Base-by-base conservation (phyloP, 1,284 basidiomycete genomes). In the Leccinum griseonigrum region DNA sequence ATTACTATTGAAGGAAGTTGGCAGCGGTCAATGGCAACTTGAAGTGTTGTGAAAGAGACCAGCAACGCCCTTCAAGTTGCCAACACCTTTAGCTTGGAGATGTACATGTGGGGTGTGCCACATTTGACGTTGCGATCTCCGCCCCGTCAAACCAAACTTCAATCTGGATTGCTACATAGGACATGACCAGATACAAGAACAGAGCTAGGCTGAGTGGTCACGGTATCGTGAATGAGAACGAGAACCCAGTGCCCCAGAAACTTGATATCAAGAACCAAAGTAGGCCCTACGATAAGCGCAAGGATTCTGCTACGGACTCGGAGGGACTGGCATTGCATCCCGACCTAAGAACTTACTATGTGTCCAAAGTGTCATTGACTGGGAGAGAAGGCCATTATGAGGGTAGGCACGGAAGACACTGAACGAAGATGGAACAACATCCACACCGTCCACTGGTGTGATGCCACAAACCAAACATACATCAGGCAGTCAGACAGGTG, bases 151-250 rank as follows among this genome's bases (percentile, higher is more conserved):
- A 22, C 62, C 13, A 72, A 75, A 26, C 56, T 55, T 14, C 74
- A 76, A 55, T 22, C 22, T 22, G 22, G 22, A 22, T 22, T 22
- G 22, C 22, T 22, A 22, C 22, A 2, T 22, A 22, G 22, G 22
- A 22, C 22, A 22, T 22, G 22, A 67, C 56, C 60, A 73, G 53
- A 61, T 57, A 70, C 59, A 73, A 58, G 54, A 73, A 76, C 31
- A 72, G 55, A 62, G 4, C 65, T 10, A 75, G 55, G 58, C 64
- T 3, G 75, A 74, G n/a, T 22, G 22, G 22, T 22, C 22, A 22
- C 66, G 66, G 0, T 60, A 66, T 62, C 72, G 71, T 54, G 74
- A 76, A 51, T 73, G 70, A 1, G 75, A 76, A 28, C 74, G 64
- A 9, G 74, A 75, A 34, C 73, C 22, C 22, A 22, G 66, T 54